Conservation (phyloP, 352 stramenopile genomes). For the Globisporangium camurandrum region DNA sequence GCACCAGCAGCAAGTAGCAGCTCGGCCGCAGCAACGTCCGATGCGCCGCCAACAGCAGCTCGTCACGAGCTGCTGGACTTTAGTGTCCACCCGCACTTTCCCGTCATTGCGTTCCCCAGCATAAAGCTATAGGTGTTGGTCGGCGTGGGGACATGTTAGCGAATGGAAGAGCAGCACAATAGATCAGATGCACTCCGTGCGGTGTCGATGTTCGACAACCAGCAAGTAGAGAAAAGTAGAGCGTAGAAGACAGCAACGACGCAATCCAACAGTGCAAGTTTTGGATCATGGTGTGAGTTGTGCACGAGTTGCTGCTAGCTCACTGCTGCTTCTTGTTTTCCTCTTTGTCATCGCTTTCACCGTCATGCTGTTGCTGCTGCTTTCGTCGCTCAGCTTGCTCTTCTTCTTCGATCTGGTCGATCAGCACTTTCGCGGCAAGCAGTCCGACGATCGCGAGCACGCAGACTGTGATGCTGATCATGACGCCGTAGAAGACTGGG, state of each 20-base stretch:
- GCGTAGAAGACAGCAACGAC: no score
- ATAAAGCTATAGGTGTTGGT: conserved; percentile 7
- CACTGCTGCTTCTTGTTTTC: conserved; percentile 19
- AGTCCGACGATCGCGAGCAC: conserved; percentile 43
- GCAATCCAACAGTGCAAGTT: no score
- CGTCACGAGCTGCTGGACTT: conserved; percentile 45
- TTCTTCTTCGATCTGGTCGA: conserved; percentile 48
- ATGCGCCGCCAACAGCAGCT: conserved; percentile 1
- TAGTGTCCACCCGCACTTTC: conserved; percentile 61
- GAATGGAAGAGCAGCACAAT: no score
- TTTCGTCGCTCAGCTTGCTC: conserved; percentile 23
- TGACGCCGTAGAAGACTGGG: conserved; percentile 46
- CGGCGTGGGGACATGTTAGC: no score
- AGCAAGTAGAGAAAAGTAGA: no score
- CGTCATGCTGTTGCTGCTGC: conserved; percentile 12
- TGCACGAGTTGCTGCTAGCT: no score
- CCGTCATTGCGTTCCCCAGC: conserved; percentile 36
- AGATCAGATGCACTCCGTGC: no score
- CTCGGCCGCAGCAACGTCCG: not conserved
- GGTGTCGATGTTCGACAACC: no score
- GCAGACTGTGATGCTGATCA: conserved; percentile 34
- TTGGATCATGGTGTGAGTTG: no score
- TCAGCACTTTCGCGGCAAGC: conserved; percentile 46
- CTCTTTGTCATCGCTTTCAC: not conserved
- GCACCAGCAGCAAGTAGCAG: conserved; percentile 4